These are phyloP conservation scores for Mollisia scopiformis DNA, from an alignment of 2,329 filamentous ascomycete genomes.

Conservation along the genomic window DNA sequence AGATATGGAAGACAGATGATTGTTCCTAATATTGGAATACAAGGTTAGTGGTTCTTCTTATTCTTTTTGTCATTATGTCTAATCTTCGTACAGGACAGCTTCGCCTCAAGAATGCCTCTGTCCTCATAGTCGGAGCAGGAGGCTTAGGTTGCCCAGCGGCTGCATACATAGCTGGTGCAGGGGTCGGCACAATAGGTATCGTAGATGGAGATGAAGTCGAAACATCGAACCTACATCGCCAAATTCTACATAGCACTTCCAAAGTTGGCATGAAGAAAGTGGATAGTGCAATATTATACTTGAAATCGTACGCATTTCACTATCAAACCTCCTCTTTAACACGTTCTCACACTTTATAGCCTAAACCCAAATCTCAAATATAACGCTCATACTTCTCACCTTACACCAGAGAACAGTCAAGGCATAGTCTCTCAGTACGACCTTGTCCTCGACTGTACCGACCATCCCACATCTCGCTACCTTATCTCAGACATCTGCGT, in stretches of 20 bases:
- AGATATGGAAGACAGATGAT: constrained; percentile 93
- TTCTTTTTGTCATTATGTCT: constrained; percentile 16
- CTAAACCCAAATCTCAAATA: constrained; percentile 76
- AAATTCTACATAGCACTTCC: constrained; percentile 77
- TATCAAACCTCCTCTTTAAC: neutral
- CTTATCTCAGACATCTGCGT: constrained; percentile 91
- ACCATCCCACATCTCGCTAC: constrained; percentile 89
- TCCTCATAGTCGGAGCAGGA: constrained; percentile 85
- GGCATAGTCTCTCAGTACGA: constrained; percentile 73
- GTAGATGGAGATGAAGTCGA: constrained; percentile 90
- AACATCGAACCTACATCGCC: constrained; percentile 87
- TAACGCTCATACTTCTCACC: constrained; percentile 61
- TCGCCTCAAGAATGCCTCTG: constrained; percentile 66
- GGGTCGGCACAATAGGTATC: constrained; percentile 80
- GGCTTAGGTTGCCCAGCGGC: constrained; percentile 92
- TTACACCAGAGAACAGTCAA: constrained; percentile 70
- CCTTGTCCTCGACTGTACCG: constrained; percentile 90
- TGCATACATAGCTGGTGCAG: constrained; percentile 88
- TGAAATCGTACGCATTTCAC: constrained; percentile 51
- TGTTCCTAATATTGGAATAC: constrained; percentile 77
- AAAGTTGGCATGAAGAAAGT: constrained; percentile 80
- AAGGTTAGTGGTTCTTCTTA: constrained; percentile 51
- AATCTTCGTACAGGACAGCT: constrained; percentile 67
- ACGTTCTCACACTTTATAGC: constrained; percentile 41
- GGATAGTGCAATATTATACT: constrained; percentile 68